These are phyloP conservation scores for Scopulariopsis brevicaulis DNA, from an alignment of 2,329 filamentous ascomycete species.

Conservation along the genomic window DNA sequence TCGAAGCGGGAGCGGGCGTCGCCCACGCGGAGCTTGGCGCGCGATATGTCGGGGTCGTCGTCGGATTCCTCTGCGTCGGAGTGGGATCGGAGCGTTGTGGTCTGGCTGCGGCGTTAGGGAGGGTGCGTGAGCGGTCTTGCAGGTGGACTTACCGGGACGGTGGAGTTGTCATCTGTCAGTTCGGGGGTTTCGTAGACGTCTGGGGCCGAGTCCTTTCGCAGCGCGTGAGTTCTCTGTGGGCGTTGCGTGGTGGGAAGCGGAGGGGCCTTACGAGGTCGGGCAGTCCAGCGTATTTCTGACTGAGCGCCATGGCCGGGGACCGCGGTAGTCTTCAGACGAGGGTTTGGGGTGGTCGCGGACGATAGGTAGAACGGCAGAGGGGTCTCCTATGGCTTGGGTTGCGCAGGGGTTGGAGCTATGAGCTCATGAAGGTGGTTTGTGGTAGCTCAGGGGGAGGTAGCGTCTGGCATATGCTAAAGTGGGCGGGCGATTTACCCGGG, in stretches of 20 bases:
- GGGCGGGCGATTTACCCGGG: neutral
- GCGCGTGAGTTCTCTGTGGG: neutral
- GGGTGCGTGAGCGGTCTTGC: neutral
- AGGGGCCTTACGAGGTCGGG: slow-evolving; percentile 56
- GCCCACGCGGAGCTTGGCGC: slow-evolving; percentile 62
- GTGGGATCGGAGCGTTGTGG: slow-evolving; percentile 41
- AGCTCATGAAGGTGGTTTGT: neutral
- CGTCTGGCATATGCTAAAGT: too few relatives aligned
- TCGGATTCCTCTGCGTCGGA: slow-evolving; percentile 54
- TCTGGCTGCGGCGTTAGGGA: slow-evolving; percentile 20
- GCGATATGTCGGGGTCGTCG: slow-evolving; percentile 61
- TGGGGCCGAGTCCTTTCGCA: slow-evolving; percentile 67
- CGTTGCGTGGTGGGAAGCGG: neutral
- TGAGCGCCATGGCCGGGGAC: slow-evolving; percentile 49
- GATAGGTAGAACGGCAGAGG: too few relatives aligned
- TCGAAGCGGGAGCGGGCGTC: slow-evolving; percentile 70
- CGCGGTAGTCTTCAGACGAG: neutral
- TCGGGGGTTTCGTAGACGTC: slow-evolving; percentile 97
- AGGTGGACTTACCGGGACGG: slow-evolving; percentile 43
- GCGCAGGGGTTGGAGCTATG: neutral
- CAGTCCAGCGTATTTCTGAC: slow-evolving; percentile 71
- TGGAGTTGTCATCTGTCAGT: slow-evolving; percentile 80
- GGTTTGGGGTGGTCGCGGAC: neutral
- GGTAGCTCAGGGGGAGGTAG: neutral
- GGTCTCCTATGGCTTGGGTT: neutral